Base-by-base conservation (phyloP, 2,329 filamentous ascomycete species). In the Chaetomium strumarium region DNA sequence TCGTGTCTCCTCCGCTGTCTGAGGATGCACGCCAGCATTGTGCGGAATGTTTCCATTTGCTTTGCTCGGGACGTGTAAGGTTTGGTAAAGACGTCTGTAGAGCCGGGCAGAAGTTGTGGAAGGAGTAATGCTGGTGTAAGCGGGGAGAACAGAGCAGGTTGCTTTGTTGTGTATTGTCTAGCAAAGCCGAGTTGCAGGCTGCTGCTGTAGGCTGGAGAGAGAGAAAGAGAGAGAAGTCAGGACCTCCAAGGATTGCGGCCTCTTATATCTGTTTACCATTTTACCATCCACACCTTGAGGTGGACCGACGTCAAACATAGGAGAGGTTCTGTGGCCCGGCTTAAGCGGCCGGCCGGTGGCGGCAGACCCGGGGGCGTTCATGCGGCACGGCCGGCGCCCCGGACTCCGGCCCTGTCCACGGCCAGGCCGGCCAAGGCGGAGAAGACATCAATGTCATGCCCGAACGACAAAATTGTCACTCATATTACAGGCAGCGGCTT, bases 21-120 rank as follows among this genome's bases (percentile, higher is more conserved):
- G 20, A 47, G 24, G 31, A 58, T 55, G 47, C 56, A 58, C 40
- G 34, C 48, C 33, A 58, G 41, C 45, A 54, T 52, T 49, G 56
- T 19, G 24, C 50, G 40, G 20, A 56, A 20, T 9, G n/a, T 16
- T 19, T 58, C 48, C 56, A 55, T 56, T 56, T 45, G 39, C 33
- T 17, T 34, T n/a, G 12, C 12, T 13, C 34, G 13, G 6, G 34
- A 17, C 16, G 19, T 24, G 13, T 10, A n/a, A n/a, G n/a, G n/a
- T n/a, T n/a, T n/a, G n/a, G n/a, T n/a, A n/a, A n/a, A n/a, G n/a
- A n/a, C n/a, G n/a, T n/a, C n/a, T n/a, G n/a, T n/a, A n/a, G n/a
- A n/a, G n/a, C n/a, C n/a, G n/a, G 13, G 17, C 24, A 9, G 33
- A 40, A 33, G 9, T 17, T 7, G 16, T 24, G 17, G n/a, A 39